Evolutionary conservation across 148 eudicot species (phyloP).

Genomic region (Heliamphora exappendiculata): DNA sequence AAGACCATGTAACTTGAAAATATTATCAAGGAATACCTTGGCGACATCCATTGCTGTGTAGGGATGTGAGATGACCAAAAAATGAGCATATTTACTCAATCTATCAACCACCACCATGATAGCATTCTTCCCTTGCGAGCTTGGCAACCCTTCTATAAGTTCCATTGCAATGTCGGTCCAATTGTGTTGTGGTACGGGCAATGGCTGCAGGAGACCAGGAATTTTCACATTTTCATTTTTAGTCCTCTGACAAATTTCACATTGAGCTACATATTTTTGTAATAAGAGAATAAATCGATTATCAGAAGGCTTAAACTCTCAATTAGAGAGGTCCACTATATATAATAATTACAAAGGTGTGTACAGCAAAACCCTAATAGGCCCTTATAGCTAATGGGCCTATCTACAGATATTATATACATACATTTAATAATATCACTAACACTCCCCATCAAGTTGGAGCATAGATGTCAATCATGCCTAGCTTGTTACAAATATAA

Average conservation of each 20-base stretch:
- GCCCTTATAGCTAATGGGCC: too few relatives aligned
- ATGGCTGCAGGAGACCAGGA: neutral
- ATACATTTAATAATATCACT: too few relatives aligned
- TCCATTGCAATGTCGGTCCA: neutral
- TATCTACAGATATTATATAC: too few relatives aligned
- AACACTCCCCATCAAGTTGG: too few relatives aligned
- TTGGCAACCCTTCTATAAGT: neutral
- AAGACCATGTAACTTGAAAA: neutral
- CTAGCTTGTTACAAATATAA: too few relatives aligned
- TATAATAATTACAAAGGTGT: too few relatives aligned
- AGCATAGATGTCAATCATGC: too few relatives aligned
- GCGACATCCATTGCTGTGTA: neutral
- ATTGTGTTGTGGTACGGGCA: too few relatives aligned
- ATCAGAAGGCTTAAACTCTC: too few relatives aligned
- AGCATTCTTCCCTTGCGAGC: neutral
- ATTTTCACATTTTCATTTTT: neutral
- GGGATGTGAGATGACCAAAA: neutral
- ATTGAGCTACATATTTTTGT: neutral
- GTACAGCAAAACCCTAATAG: too few relatives aligned
- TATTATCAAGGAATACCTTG: neutral
- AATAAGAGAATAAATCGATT: too few relatives aligned
- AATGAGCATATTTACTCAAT: neutral
- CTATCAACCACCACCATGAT: neutral
- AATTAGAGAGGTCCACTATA: too few relatives aligned
- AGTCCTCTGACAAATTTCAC: neutral